phyloP scores from a whole-genome alignment of 345 rosid species.

The Limnanthes douglasii region DNA sequence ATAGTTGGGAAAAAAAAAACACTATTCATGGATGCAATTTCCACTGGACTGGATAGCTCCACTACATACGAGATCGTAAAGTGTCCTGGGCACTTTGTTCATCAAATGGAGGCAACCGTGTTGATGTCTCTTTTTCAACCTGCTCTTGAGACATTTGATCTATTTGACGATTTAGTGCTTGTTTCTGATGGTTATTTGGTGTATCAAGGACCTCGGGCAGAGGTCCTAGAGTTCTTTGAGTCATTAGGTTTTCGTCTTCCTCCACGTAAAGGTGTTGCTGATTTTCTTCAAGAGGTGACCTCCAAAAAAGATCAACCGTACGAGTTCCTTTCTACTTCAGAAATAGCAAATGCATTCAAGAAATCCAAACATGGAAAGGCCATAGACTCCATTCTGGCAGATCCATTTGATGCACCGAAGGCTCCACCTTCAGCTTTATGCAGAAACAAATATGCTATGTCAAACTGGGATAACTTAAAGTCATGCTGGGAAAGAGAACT shows the following conservation, averaged over 20 bases:
- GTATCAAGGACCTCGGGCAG: slow-evolving; percentile 71
- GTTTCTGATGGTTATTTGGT: slow-evolving; percentile 80
- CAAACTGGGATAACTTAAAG: slow-evolving; percentile 63
- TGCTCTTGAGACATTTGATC: slow-evolving; percentile 88
- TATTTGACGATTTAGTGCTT: slow-evolving; percentile 74
- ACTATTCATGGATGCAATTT: slow-evolving; percentile 96
- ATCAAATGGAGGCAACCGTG: slow-evolving; percentile 77
- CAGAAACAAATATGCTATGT: slow-evolving; percentile 43
- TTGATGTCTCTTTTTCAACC: slow-evolving; percentile 96
- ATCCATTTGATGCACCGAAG: slow-evolving; percentile 33
- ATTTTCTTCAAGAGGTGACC: slow-evolving; percentile 98
- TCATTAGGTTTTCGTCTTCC: slow-evolving; percentile 78
- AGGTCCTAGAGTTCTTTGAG: slow-evolving; percentile 64
- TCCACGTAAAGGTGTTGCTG: slow-evolving; percentile 78
- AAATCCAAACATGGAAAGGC: slow-evolving; percentile 44
- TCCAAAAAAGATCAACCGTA: slow-evolving; percentile 89
- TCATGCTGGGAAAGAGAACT: slow-evolving; percentile 56
- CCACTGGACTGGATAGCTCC: slow-evolving; percentile 93
- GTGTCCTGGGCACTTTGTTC: slow-evolving; percentile 72
- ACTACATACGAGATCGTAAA: slow-evolving; percentile 85
- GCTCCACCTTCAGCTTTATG: slow-evolving; percentile 46
- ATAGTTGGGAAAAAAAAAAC: slow-evolving; percentile 88
- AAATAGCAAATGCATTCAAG: slow-evolving; percentile 58
- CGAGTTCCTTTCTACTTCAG: slow-evolving; percentile 39
- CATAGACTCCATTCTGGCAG: slow-evolving; percentile 28